Evolutionary conservation across 2,329 filamentous ascomycete species (phyloP).

Genomic region (Fusarium caatingaense): DNA sequence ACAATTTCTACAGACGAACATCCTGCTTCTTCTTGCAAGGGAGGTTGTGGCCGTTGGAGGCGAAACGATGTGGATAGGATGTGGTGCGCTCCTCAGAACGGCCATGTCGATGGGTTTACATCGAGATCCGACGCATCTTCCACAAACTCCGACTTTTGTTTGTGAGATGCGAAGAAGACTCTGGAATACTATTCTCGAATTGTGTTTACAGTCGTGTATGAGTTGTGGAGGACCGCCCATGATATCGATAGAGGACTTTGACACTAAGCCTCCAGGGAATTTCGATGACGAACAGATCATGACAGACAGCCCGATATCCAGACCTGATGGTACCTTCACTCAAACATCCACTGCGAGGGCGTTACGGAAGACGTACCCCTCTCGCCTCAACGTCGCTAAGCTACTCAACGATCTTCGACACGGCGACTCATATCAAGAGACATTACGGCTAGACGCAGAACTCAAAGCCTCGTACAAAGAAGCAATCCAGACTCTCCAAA

Average conservation of each 20-base stretch:
- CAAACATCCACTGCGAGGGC: slow-evolving; percentile 55
- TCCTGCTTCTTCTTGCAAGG: slow-evolving; percentile 58
- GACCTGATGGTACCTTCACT: slow-evolving; percentile 53
- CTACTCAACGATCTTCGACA: slow-evolving; percentile 58
- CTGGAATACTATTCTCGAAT: slow-evolving; percentile 65
- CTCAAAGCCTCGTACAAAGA: slow-evolving; percentile 57
- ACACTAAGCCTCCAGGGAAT: slow-evolving; percentile 61
- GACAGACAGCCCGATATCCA: slow-evolving; percentile 46
- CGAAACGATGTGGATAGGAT: slow-evolving; percentile 61
- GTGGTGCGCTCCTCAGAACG: slow-evolving; percentile 57
- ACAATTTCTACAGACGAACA: slow-evolving; percentile 61
- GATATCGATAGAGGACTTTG: slow-evolving; percentile 58
- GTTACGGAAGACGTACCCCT: slow-evolving; percentile 56
- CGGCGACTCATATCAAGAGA: slow-evolving; percentile 56
- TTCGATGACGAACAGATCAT: slow-evolving; percentile 62
- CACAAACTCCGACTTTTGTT: slow-evolving; percentile 50
- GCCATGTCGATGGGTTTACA: slow-evolving; percentile 65
- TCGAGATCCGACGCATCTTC: slow-evolving; percentile 57
- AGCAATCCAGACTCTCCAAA: slow-evolving; percentile 51
- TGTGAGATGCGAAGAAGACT: slow-evolving; percentile 62
- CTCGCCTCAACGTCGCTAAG: slow-evolving; percentile 56
- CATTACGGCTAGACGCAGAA: slow-evolving; percentile 56
- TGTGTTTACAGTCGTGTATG: slow-evolving; percentile 59
- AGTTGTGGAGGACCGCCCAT: slow-evolving; percentile 59
- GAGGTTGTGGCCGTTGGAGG: slow-evolving; percentile 53